Evolutionary conservation across 805 yeast genomes (phyloP).

Genomic region (Cyberlindnera lachancei): DNA sequence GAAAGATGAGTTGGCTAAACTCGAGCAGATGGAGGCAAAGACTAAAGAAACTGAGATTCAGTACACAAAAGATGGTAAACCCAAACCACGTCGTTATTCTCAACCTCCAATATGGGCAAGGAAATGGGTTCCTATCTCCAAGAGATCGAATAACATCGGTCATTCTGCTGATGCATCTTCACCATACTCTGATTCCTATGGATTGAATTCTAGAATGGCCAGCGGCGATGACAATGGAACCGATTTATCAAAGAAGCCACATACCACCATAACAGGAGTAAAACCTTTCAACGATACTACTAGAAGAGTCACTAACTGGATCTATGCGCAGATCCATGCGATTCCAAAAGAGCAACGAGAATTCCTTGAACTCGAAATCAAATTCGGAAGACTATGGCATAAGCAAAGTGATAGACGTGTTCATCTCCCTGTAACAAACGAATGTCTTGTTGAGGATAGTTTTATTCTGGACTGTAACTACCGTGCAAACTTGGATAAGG

Average conservation of each 20-base stretch:
- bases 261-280: conserved; percentile 56
- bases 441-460: conserved; percentile 43
- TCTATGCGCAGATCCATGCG: conserved; percentile 71
- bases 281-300: conserved; percentile 77
- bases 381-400: conserved; percentile 65
- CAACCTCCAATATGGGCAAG: conserved; percentile 81
- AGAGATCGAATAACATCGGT: conserved; percentile 13
- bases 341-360: conserved; percentile 46
- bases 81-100: conserved; percentile 60
- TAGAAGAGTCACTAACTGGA: conserved; percentile 80
- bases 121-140: conserved; percentile 49
- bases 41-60: not conserved
- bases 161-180: conserved; percentile 1
- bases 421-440: conserved; percentile 60
- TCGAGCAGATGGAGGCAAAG: conserved; percentile 16
- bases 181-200: not conserved
- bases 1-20: conserved; percentile 5
- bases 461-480: conserved; percentile 52
- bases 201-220: no score
- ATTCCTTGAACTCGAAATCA: conserved; percentile 65
- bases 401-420: conserved; percentile 55
- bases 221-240: no score
- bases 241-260: no score
- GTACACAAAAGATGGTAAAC: conserved; percentile 31
- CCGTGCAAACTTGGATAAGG: conserved; percentile 59